phyloP scores from a whole-genome alignment of 257 asterid genomes.

The Nicotiana benthamiana region DNA sequence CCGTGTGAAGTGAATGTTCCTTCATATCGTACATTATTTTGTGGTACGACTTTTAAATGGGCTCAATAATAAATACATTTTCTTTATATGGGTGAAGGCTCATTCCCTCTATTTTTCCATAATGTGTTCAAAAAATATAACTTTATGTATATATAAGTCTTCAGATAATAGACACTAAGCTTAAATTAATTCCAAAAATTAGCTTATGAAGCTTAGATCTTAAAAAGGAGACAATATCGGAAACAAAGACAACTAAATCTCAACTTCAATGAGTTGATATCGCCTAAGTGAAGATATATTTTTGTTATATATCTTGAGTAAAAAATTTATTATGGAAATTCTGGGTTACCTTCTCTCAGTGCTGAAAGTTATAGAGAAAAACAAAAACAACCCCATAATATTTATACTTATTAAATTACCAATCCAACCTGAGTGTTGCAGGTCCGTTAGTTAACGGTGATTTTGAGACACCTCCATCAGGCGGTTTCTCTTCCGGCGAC shows the following conservation, averaged over 20 bases:
- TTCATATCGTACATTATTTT: background rate
- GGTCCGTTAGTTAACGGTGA: conserved; percentile 78
- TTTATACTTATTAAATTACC: background rate
- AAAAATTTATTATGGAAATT: too few species aligned
- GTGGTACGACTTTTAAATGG: background rate
- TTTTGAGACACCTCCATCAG: conserved; percentile 75
- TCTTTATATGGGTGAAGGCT: background rate
- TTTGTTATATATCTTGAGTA: too few species aligned
- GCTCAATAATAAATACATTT: background rate
- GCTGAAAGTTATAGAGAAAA: too few species aligned
- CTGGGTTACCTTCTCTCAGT: too few species aligned
- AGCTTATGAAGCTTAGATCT: background rate
- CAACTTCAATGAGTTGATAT: background rate
- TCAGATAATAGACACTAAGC: background rate
- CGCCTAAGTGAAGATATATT: background rate
- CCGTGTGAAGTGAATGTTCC: background rate
- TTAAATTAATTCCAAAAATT: background rate
- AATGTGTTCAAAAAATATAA: background rate
- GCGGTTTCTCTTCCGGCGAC: conserved; percentile 50
- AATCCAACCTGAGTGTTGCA: conserved; percentile 3
- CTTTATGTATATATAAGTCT: background rate
- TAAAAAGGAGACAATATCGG: background rate
- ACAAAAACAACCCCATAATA: too few species aligned
- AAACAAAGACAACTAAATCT: background rate
- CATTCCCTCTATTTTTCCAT: background rate